Evolutionary conservation across 495 filamentous ascomycete genomes (phyloP), one percentile per base, ranked within the genome.

Genomic region (Letharia lupina): DNA sequence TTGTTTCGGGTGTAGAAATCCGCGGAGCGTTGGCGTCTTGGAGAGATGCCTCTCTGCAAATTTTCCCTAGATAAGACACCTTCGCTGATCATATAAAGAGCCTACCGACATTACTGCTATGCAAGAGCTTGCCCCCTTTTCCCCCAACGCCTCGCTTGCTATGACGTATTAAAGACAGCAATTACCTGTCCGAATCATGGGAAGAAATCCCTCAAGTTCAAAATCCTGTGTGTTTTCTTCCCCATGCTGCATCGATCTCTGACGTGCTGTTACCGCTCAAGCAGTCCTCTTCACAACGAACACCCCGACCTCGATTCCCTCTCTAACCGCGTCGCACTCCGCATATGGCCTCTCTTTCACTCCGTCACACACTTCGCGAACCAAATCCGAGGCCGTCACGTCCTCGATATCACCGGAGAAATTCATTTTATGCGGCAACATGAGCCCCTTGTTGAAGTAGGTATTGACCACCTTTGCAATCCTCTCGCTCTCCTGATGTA

Each of bases 401-500:
- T 82, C 77, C 63, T 82, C 75, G 20, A 73, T 68, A 66, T 74
- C 68, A 7, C 54, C 54, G 5, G 54, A 57, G 20, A 11, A 7
- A 37, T 57, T 57, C 23, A 74, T 52, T 5, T 40, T 33, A 8
- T 69, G 62, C 15, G 79, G 77, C 13, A 79, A 72, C 23, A 77
- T 78, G 33, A 77, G 76, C 40, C 79, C 77, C 44, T 81, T 83
- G 61, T 82, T 77, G 72, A 83, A 86, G 67, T 87, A 86, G 45
- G 79, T 74, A 18, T 79, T 80, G 44, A 90, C 82, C 0, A 83
- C 76, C 40, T 83, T 81, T 64, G 86, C 81, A 66, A 91, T 83
- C 35, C 88, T 81, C n/a, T 79, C 73, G 65, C 83, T 84, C 70
- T 91, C 88, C 69, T 91, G 88, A 66, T 88, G 84, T 42, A 84